Conservation (phyloP, 129 eudicot genomes). For the Pseudognaphalium luteoalbum region DNA sequence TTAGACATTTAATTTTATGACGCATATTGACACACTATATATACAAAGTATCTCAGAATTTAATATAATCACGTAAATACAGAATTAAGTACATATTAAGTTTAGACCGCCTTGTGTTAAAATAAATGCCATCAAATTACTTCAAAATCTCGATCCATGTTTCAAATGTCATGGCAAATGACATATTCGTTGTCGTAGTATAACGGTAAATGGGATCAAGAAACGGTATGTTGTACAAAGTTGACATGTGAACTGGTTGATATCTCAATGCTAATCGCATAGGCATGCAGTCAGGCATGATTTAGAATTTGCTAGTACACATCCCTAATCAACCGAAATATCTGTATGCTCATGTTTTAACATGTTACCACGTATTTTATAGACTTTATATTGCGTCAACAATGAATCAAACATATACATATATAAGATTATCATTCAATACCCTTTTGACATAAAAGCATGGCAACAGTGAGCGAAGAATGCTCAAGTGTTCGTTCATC, state of each 20-base stretch:
- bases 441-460: slow-evolving; percentile 87
- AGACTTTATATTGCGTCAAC: not conserved
- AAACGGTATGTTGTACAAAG: not conserved
- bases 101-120: no score
- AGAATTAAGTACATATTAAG: no score
- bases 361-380: not conserved
- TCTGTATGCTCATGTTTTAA: not conserved
- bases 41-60: no score
- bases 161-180: no score
- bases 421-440: not conserved
- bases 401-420: not conserved
- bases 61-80: no score
- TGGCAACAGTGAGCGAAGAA: slow-evolving; percentile 88
- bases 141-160: no score
- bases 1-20: not conserved
- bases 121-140: no score
- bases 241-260: not conserved
- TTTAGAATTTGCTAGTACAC: no score
- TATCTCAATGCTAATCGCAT: no score
- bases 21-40: no score
- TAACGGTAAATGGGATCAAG: not conserved
- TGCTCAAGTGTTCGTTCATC: slow-evolving; percentile 75
- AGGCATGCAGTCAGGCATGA: no score
- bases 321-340: not conserved
- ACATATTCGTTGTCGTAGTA: no score